These are phyloP conservation scores for Solanum bulbocastanum DNA, from an alignment of 257 asterid species.

Conservation along the genomic window DNA sequence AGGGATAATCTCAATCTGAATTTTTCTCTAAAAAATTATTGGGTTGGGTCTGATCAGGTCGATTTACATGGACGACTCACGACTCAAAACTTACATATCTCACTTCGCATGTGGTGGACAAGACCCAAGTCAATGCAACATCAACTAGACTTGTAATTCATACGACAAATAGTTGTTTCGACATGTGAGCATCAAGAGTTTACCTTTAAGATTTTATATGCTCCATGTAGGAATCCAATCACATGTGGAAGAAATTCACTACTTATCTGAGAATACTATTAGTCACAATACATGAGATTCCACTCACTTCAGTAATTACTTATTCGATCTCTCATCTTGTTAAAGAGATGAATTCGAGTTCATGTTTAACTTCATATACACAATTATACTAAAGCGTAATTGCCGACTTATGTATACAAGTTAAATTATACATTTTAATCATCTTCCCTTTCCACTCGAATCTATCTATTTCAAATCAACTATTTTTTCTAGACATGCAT, in stretches of 20 bases:
- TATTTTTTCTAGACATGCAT: no score
- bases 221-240: background rate
- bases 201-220: background rate
- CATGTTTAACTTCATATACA: background rate
- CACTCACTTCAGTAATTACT: background rate
- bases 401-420: background rate
- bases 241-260: background rate
- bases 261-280: no score
- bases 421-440: background rate
- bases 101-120: background rate
- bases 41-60: background rate
- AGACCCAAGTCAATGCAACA: background rate
- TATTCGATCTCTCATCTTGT: background rate
- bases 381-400: no score
- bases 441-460: background rate
- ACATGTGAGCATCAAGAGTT: background rate
- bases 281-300: background rate
- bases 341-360: no score
- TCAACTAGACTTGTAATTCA: background rate
- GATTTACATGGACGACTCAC: background rate
- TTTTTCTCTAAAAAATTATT: background rate
- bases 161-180: background rate
- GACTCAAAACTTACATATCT: background rate
- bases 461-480: no score
- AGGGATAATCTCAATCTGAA: background rate